Evolutionary conservation across 2,329 filamentous ascomycete species (phyloP).

Genomic region (Dryadomyces sulphureus): DNA sequence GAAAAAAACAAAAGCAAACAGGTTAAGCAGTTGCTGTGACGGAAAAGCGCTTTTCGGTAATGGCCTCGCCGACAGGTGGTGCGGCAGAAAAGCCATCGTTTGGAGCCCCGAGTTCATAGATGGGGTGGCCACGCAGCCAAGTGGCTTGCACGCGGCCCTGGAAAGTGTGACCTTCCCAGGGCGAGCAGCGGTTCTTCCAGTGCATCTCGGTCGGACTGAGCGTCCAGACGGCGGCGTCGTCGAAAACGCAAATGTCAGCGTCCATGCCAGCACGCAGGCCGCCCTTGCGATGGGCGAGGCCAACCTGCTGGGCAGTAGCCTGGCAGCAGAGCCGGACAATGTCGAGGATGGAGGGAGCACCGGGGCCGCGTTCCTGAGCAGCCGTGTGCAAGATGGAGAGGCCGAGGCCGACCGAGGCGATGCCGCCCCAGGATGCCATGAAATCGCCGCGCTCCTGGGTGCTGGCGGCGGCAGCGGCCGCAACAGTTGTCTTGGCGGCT

Average conservation of each 20-base stretch:
- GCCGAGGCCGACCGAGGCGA: conserved; percentile 84
- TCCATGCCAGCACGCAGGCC: conserved; percentile 68
- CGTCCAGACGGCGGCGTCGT: conserved; percentile 65
- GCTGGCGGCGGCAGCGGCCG: not conserved
- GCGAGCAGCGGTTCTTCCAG: conserved; percentile 85
- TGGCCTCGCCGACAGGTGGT: conserved; percentile 35
- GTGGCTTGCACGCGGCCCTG: conserved; percentile 70
- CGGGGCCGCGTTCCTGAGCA: conserved; percentile 33
- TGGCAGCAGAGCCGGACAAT: conserved; percentile 74
- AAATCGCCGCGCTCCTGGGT: conserved; percentile 52
- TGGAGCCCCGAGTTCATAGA: conserved; percentile 53
- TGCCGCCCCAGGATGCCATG: conserved; percentile 92
- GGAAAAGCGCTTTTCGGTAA: conserved; percentile 19
- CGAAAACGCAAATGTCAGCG: conserved; percentile 84
- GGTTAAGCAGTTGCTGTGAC: not conserved
- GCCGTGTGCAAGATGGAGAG: conserved; percentile 82
- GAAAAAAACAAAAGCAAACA: not conserved
- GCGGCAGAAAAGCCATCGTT: conserved; percentile 34
- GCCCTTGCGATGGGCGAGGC: conserved; percentile 69
- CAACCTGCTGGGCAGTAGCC: conserved; percentile 81
- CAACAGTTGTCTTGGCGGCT: conserved; percentile 13
- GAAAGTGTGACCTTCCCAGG: conserved; percentile 72
- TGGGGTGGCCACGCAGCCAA: conserved; percentile 61
- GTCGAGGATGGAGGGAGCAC: conserved; percentile 47
- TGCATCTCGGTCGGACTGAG: conserved; percentile 69